A percentile compares a stretch with the other conserved stretches of the same genome.
phyloP scores from a whole-genome alignment of 768 basidiomycete species.

The Boletellus sp. region DNA sequence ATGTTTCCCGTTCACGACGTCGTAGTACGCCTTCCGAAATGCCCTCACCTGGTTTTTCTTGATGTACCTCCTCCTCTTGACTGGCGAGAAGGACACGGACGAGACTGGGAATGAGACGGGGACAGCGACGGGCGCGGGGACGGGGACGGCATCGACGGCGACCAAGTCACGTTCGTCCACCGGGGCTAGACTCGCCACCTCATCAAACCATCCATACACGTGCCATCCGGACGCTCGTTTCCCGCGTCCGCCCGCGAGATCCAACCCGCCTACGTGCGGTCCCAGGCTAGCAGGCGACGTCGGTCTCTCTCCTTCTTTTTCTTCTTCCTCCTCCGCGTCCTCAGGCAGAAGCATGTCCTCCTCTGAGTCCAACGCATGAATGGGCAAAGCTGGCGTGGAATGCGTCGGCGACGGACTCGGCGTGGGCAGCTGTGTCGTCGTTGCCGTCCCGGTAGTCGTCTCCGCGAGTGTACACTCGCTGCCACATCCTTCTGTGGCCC shows the following conservation, averaged over 20 bases:
- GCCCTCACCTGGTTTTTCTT: conserved; percentile 16
- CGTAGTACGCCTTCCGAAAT: conserved; percentile 4
- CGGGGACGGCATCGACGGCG: not conserved
- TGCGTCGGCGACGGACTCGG: conserved; percentile 28
- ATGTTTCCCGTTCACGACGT: conserved; percentile 10
- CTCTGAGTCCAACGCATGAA: conserved; percentile 8
- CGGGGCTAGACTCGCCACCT: conserved; percentile 1
- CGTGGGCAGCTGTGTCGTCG: conserved; percentile 22
- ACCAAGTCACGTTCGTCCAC: not conserved
- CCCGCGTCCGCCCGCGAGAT: conserved; percentile 27
- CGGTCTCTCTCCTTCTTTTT: conserved; percentile 3
- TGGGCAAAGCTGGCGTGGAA: not conserved
- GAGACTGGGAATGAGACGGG: no score
- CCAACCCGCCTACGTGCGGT: conserved; percentile 28
- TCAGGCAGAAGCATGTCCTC: not conserved
- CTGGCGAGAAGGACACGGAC: not conserved
- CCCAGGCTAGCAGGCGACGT: conserved; percentile 22
- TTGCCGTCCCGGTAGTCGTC: not conserved
- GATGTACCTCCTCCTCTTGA: not conserved
- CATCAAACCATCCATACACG: conserved; percentile 30
- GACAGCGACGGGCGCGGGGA: no score
- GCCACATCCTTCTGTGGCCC: not conserved
- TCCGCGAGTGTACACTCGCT: conserved; percentile 6
- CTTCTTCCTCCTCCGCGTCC: not conserved
- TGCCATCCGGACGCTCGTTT: conserved; percentile 34